Evolutionary conservation across 768 basidiomycete species (phyloP).

Genomic region (Suillus plorans): DNA sequence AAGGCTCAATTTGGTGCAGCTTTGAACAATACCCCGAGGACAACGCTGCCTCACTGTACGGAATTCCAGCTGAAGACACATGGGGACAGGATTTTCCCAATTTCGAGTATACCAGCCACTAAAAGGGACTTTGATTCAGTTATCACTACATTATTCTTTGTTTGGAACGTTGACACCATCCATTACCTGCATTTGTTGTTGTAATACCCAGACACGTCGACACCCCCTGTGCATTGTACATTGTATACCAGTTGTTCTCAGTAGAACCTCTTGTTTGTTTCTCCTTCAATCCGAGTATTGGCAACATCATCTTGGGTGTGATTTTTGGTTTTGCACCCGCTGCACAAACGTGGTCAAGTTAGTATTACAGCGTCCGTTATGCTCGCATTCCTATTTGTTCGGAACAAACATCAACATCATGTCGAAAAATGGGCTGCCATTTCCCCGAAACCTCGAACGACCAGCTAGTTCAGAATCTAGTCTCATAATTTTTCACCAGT

Average conservation of each 20-base stretch:
- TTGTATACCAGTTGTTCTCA: constrained; percentile 4
- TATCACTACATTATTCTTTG: constrained; percentile 12
- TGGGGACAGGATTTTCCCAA: constrained; percentile 73
- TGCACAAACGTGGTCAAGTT: neutral
- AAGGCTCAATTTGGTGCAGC: constrained; percentile 32
- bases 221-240: constrained; percentile 5
- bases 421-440: constrained; percentile 34
- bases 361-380: neutral
- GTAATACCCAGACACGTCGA: constrained; percentile 7
- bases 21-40: constrained; percentile 83
- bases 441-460: constrained; percentile 24
- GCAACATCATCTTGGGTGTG: constrained; percentile 8
- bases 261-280: constrained; percentile 13
- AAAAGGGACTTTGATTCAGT: constrained; percentile 9
- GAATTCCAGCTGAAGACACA: constrained; percentile 53
- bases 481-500: constrained; percentile 3
- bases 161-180: constrained; percentile 1
- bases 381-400: constrained; percentile 28
- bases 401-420: constrained; percentile 33
- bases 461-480: constrained; percentile 6
- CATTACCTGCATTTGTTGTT: constrained; percentile 14
- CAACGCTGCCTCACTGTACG: constrained; percentile 60
- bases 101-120: constrained; percentile 63
- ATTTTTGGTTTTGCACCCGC: constrained; percentile 1
- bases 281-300: constrained; percentile 7